phyloP scores from a whole-genome alignment of 306 rosid genomes.

The Pueraria montana region DNA sequence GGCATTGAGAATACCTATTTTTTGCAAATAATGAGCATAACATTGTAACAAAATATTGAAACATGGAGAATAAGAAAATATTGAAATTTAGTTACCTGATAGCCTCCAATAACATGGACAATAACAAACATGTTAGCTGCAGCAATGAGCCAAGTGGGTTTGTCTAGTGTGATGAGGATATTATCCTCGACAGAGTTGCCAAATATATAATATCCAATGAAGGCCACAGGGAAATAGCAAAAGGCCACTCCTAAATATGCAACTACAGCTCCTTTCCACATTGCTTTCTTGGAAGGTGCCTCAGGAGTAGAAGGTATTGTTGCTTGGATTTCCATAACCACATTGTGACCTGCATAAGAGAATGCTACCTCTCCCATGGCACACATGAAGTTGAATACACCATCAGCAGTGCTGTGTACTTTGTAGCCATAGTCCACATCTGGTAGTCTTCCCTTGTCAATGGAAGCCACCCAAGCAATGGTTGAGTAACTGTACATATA shows the following conservation, averaged over 20 bases:
- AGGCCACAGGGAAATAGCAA: conserved; percentile 83
- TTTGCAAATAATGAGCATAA: conserved; percentile 10
- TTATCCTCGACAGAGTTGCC: conserved; percentile 64
- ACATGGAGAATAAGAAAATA: not conserved
- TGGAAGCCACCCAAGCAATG: conserved; percentile 76
- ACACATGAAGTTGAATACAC: conserved; percentile 62
- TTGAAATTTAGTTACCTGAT: conserved; percentile 65
- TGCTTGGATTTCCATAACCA: conserved; percentile 90
- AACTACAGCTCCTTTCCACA: conserved; percentile 85
- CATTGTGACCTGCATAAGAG: conserved; percentile 92
- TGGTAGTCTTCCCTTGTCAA: conserved; percentile 54
- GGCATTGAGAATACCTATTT: conserved; percentile 79
- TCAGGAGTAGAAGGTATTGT: conserved; percentile 88
- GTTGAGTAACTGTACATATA: conserved; percentile 77
- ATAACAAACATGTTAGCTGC: conserved; percentile 78
- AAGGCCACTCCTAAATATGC: conserved; percentile 82
- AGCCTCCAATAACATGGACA: conserved; percentile 86
- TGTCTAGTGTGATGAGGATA: conserved; percentile 53
- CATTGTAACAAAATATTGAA: no score
- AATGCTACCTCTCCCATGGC: conserved; percentile 86
- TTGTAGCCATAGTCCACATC: conserved; percentile 59
- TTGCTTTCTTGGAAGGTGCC: conserved; percentile 81
- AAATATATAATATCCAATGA: conserved; percentile 67
- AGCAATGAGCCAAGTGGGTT: conserved; percentile 81
- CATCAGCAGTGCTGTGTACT: conserved; percentile 42